Evolutionary conservation across 1,284 basidiomycete genomes (phyloP).

Genomic region (Paramarasmius palmivorus): DNA sequence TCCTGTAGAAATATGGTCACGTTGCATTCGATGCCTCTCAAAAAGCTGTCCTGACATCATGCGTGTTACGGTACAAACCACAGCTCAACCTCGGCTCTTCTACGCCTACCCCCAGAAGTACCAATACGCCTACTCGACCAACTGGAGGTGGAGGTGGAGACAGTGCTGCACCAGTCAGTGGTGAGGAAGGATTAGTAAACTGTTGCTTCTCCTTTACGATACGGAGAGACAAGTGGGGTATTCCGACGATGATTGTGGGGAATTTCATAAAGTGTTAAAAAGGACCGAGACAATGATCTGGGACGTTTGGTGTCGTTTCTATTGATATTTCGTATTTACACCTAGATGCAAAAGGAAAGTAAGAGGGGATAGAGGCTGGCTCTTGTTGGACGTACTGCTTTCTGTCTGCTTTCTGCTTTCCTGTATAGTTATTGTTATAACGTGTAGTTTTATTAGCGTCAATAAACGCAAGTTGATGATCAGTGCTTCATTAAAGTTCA

Average conservation of each 20-base stretch:
- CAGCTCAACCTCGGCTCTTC: slow-evolving; percentile 27
- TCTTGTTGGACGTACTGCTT: too few species aligned
- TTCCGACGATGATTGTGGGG: slow-evolving; percentile 91
- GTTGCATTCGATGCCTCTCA: slow-evolving; percentile 88
- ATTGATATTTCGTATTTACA: too few species aligned
- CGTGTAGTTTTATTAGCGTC: too few species aligned
- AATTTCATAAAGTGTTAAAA: slow-evolving; percentile 71
- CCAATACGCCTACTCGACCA: slow-evolving; percentile 23
- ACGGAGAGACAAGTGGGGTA: slow-evolving; percentile 86
- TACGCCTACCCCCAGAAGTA: slow-evolving; percentile 1
- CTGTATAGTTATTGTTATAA: too few species aligned
- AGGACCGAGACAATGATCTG: too few species aligned
- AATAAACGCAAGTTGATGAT: too few species aligned
- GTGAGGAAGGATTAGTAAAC: slow-evolving; percentile 77
- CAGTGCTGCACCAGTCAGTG: slow-evolving; percentile 22
- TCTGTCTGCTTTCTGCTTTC: too few species aligned
- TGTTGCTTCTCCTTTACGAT: slow-evolving; percentile 98
- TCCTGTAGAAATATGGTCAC: slow-evolving; percentile 84
- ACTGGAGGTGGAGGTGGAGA: slow-evolving; percentile 25
- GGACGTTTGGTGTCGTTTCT: too few species aligned
- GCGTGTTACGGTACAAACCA: slow-evolving; percentile 84
- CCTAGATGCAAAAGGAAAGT: too few species aligned
- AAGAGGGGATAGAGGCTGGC: too few species aligned
- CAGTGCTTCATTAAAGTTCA: too few species aligned
- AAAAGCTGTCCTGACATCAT: slow-evolving; percentile 93